Percentiles rank a stretch among this genome's conserved stretches.
Evolutionary conservation across 768 basidiomycete genomes (phyloP).

Genomic region (Mycena galopus): DNA sequence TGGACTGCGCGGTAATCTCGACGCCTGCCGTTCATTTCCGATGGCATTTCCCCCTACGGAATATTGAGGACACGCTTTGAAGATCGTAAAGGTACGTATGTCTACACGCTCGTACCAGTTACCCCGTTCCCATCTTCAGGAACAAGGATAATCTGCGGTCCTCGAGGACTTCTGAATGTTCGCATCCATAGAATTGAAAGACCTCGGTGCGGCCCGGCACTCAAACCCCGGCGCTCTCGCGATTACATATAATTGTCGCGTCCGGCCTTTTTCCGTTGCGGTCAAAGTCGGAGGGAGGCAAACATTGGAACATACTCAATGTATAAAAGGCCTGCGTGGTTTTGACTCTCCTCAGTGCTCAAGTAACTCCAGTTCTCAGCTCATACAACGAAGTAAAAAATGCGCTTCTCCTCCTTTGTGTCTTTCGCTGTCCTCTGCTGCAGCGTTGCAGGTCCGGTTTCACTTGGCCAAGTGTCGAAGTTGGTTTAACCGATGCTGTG

Average conservation of each 20-base stretch:
- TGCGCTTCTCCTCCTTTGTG: slow-evolving; percentile 30
- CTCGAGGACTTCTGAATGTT: background rate
- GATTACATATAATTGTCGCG: background rate
- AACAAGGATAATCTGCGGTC: slow-evolving; percentile 25
- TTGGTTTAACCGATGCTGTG: background rate
- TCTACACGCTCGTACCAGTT: slow-evolving; percentile 20
- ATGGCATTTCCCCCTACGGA: slow-evolving; percentile 22
- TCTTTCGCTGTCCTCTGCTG: slow-evolving; percentile 34
- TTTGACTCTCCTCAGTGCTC: background rate
- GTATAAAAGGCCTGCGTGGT: slow-evolving; percentile 11
- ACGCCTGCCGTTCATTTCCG: background rate
- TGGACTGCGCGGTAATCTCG: background rate
- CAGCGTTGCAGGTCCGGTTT: slow-evolving; percentile 30
- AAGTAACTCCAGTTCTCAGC: background rate
- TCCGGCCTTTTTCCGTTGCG: slow-evolving; percentile 20
- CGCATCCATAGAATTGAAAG: background rate
- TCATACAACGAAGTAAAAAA: background rate
- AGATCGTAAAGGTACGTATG: slow-evolving; percentile 8
- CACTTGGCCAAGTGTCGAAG: background rate
- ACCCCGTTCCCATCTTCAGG: slow-evolving; percentile 8
- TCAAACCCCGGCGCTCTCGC: background rate
- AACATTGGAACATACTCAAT: background rate
- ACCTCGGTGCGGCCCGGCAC: background rate
- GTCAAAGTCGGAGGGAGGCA: background rate
- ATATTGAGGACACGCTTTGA: slow-evolving; percentile 11